Conservation (phyloP, 2,329 filamentous ascomycete species). For the Leptographium radiaticola region DNA sequence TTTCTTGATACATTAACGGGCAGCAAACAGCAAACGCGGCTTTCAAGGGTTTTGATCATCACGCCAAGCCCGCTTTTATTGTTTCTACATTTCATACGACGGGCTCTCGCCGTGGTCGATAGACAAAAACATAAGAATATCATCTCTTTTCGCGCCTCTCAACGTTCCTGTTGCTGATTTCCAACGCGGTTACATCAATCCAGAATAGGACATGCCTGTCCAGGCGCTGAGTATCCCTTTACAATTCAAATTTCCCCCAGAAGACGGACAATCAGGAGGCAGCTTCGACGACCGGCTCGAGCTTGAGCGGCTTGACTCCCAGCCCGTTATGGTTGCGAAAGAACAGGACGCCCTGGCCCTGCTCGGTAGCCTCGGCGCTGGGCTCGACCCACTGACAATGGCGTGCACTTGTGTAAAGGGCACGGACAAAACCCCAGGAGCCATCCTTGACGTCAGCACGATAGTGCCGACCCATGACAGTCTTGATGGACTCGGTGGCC, state of each 20-base stretch:
- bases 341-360: slow-evolving; percentile 77
- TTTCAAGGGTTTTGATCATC: too few relatives aligned
- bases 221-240: background rate
- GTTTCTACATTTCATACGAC: background rate
- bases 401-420: slow-evolving; percentile 68
- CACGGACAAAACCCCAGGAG: slow-evolving; percentile 67
- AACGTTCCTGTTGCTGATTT: too few relatives aligned
- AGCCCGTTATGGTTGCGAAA: slow-evolving; percentile 90
- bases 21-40: too few relatives aligned
- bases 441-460: slow-evolving; percentile 69
- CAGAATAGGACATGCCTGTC: background rate
- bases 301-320: slow-evolving; percentile 38
- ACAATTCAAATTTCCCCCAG: background rate
- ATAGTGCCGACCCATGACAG: slow-evolving; percentile 92
- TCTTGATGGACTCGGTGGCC: slow-evolving; percentile 35
- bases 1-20: too few relatives aligned
- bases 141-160: background rate
- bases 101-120: background rate
- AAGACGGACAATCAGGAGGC: background rate
- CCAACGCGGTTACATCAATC: background rate
- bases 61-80: background rate
- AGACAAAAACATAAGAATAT: background rate
- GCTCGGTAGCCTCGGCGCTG: slow-evolving; percentile 63
- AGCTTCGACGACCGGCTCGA: slow-evolving; percentile 1
- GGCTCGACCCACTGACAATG: slow-evolving; percentile 98